These are phyloP conservation scores for Skeletonema costatum DNA, from an alignment of 108 stramenopile genomes.

Conservation along the genomic window DNA sequence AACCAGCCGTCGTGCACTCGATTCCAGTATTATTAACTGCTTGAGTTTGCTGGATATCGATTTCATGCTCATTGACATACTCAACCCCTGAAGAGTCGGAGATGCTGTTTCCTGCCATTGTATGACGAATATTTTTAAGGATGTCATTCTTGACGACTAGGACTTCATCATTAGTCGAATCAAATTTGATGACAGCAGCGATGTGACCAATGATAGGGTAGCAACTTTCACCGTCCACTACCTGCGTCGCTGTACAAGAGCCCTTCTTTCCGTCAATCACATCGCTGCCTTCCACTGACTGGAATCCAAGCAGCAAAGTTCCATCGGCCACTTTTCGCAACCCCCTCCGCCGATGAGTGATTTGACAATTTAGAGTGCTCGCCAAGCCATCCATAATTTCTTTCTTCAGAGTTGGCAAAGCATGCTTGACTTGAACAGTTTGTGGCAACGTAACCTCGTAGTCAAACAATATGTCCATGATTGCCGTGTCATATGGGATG, in stretches of 20 bases:
- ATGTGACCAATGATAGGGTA: slow-evolving; percentile 1
- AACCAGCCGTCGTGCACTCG: not conserved
- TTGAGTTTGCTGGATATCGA: not conserved
- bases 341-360: not conserved
- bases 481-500: not conserved
- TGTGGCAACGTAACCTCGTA: slow-evolving; percentile 13
- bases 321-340: not conserved
- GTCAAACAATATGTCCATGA: slow-evolving; percentile 11
- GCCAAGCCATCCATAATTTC: slow-evolving; percentile 12
- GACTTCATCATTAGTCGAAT: not conserved
- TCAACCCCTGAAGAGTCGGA: not conserved
- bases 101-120: not conserved
- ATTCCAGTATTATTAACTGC: not conserved
- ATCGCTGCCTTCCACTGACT: slow-evolving; percentile 14
- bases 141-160: not conserved
- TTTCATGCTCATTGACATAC: not conserved
- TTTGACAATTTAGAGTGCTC: not conserved
- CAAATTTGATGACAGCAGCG: not conserved
- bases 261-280: slow-evolving; percentile 12
- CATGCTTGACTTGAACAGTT: not conserved
- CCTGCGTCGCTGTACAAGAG: not conserved
- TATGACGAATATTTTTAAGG: not conserved
- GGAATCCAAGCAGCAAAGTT: slow-evolving; percentile 9
- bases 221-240: not conserved
- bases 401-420: slow-evolving; percentile 6